Base-by-base conservation (phyloP, 768 basidiomycete genomes). In the Multifurca ochricompacta region DNA sequence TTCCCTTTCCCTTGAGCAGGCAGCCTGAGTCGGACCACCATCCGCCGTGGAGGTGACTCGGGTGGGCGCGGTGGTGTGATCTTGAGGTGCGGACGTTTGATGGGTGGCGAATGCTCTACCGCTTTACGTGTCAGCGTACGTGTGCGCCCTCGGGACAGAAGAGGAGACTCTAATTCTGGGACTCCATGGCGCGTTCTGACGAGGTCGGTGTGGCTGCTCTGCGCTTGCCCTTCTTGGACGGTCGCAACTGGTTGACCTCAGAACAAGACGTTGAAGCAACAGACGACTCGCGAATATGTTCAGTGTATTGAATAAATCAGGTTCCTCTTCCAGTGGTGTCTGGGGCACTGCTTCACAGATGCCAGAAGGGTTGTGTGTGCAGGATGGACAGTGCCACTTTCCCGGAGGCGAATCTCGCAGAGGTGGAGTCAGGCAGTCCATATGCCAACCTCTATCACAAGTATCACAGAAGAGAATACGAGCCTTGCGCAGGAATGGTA, bases 391-490 rank as follows among this genome's bases (percentile, higher is more conserved):
- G 62, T 79, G 76, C 87, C 86, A 92, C 66, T 75, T 75, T 62
- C 90, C 91, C 34, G 81, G 77, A 2, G 93, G 93, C 31, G 82
- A 73, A 53, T 79, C 73, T 51, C 75, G 70, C 14, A 96, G 70
- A 0, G 87, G 83, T 31, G 92, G 91, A 34, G 70, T 62, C 52
- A 92, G 75, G 67, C 88, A 93, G 60, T 83, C 79, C 76, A 83
- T 81, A 68, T 93, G 90, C 87, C 87, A 91, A 32, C 89, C 91
- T 77, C 91, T 77, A 74, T 98, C 95, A 69, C 95, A 98, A 52
- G 75, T 80, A 75, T 98, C 95, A 68, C 95, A 98, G 62, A 97
- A 87, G 49, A 98, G 68, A 59, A 96, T 83, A 48, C 80, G 78
- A 49, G 77, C 81, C 89, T 94, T 65, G 50, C 27, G 27, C 43